A percentile compares a stretch with the other conserved stretches of the same genome.
Evolutionary conservation across 1,284 basidiomycete species (phyloP).

Genomic region (Cryptococcus jaspeensis): DNA sequence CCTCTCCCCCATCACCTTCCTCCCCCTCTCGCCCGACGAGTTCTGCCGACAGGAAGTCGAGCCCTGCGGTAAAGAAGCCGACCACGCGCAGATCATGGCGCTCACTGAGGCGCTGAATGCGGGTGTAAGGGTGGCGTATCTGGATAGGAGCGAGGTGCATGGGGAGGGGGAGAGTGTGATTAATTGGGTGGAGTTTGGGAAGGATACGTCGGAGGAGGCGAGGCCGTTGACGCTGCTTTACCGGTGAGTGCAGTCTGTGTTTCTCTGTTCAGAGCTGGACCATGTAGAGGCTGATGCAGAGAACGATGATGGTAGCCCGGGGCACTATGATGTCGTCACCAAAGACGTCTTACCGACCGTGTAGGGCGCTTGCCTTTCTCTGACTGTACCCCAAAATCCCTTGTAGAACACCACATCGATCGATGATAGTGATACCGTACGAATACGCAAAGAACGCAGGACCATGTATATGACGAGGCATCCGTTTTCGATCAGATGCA

Average conservation of each 20-base stretch:
- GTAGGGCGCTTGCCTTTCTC: neutral
- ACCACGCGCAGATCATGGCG: slow-evolving; percentile 80
- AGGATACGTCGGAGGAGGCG: slow-evolving; percentile 49
- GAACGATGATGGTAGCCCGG: slow-evolving; percentile 57
- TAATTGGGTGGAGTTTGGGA: slow-evolving; percentile 67
- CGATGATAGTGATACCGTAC: neutral
- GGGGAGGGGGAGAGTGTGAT: slow-evolving; percentile 49
- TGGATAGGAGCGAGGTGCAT: slow-evolving; percentile 60
- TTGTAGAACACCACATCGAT: too few species aligned
- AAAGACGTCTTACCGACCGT: slow-evolving; percentile 33
- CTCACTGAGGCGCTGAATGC: slow-evolving; percentile 67
- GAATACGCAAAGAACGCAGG: neutral
- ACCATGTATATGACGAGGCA: too few species aligned
- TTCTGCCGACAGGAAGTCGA: slow-evolving; percentile 80
- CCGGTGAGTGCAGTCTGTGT: slow-evolving; percentile 57
- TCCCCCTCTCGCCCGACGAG: slow-evolving; percentile 59
- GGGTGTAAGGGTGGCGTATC: slow-evolving; percentile 73
- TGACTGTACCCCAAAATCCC: neutral
- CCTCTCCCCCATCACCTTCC: slow-evolving; percentile 67
- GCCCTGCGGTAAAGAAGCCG: slow-evolving; percentile 79
- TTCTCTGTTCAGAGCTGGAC: neutral
- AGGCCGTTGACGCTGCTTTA: slow-evolving; percentile 62
- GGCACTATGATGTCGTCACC: slow-evolving; percentile 70
- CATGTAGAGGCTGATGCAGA: neutral
- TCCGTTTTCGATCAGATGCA: too few species aligned